Percentiles rank a stretch among this genome's conserved stretches.
phyloP scores from a whole-genome alignment of 768 basidiomycete species.

The Pleurotus djamor region DNA sequence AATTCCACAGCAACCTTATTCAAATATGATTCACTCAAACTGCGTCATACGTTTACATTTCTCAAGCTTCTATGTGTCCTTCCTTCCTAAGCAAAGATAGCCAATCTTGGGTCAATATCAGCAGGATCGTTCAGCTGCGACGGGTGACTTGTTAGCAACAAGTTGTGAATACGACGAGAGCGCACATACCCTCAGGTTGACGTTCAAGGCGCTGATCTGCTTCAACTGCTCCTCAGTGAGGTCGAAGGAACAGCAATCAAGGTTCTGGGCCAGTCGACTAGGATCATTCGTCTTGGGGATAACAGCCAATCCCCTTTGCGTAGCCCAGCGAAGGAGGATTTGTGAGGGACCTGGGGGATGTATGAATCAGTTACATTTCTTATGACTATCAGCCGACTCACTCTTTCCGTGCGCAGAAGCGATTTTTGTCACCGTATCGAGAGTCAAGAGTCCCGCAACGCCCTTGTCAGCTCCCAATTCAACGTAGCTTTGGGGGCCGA shows the following conservation, averaged over 20 bases:
- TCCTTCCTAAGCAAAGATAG: constrained; percentile 61
- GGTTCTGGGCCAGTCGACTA: constrained; percentile 42
- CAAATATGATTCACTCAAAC: neutral
- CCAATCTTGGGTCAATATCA: constrained; percentile 61
- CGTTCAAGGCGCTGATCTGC: constrained; percentile 46
- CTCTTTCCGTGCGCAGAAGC: constrained; percentile 54
- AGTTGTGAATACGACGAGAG: neutral
- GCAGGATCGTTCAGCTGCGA: constrained; percentile 67
- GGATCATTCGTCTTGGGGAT: constrained; percentile 50
- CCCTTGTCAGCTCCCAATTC: constrained; percentile 65
- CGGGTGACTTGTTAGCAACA: too few species aligned
- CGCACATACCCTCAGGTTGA: constrained; percentile 54
- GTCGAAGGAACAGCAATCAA: constrained; percentile 45
- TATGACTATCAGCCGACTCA: constrained; percentile 21
- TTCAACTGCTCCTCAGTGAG: constrained; percentile 47
- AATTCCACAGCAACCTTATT: neutral
- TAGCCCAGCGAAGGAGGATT: constrained; percentile 64
- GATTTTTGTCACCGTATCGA: constrained; percentile 39
- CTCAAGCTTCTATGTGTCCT: neutral
- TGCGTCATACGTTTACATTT: too few species aligned
- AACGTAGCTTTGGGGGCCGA: constrained; percentile 44
- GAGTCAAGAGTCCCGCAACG: constrained; percentile 49
- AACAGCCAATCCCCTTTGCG: constrained; percentile 48
- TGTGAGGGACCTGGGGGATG: constrained; percentile 53
- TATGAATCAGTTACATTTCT: neutral